Conservation (phyloP, 768 basidiomycete species). For the Termitomyces sp. region DNA sequence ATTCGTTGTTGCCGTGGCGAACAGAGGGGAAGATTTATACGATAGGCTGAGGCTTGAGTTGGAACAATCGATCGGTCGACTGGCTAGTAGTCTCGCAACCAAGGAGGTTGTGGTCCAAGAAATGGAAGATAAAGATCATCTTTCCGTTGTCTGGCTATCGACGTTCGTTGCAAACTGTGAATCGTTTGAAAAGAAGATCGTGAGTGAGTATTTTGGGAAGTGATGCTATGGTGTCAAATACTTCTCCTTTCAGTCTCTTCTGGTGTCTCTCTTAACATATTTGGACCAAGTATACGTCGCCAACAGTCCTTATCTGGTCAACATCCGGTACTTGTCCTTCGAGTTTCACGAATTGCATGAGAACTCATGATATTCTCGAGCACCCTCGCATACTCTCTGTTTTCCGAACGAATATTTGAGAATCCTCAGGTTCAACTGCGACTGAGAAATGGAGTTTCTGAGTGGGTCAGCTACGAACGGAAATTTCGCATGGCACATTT, state of each 20-base stretch:
- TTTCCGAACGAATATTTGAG: constrained; percentile 46
- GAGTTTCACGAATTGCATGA: not conserved
- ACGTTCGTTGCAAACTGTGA: constrained; percentile 50
- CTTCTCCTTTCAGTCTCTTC: constrained; percentile 35
- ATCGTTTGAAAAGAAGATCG: constrained; percentile 64
- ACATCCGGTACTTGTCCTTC: constrained; percentile 38
- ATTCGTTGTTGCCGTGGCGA: constrained; percentile 44
- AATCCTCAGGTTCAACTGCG: constrained; percentile 36
- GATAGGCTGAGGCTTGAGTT: constrained; percentile 53
- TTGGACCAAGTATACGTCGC: constrained; percentile 64
- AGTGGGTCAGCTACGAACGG: constrained; percentile 56
- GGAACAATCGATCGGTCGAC: constrained; percentile 41
- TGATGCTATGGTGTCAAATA: not conserved
- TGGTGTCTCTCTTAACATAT: constrained; percentile 63
- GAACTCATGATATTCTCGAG: constrained; percentile 22
- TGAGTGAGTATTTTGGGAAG: constrained; percentile 34
- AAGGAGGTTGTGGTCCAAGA: constrained; percentile 10
- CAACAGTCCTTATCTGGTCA: constrained; percentile 28
- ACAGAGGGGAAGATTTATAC: constrained; percentile 55
- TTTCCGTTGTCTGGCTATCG: constrained; percentile 46
- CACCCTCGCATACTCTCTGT: constrained; percentile 52
- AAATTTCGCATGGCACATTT: constrained; percentile 31
- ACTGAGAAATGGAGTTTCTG: constrained; percentile 38
- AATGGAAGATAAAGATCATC: constrained; percentile 14
- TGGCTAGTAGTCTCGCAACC: constrained; percentile 33